Base-by-base conservation (phyloP, 345 rosid genomes). In the Leavenworthia alabamica region DNA sequence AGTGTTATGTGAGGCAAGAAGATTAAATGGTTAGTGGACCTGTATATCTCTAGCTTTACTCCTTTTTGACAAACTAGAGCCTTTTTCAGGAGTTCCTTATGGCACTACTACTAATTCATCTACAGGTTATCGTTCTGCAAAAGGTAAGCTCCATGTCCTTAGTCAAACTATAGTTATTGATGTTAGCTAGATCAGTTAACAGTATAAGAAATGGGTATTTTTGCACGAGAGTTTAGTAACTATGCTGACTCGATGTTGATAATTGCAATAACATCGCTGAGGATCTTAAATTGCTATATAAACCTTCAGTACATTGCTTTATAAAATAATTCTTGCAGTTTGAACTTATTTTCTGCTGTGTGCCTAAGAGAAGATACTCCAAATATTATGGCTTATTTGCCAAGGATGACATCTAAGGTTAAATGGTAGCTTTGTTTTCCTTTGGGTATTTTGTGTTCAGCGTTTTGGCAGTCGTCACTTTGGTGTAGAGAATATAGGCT, bases 1-100 rank as follows among this genome's bases (percentile, higher is more conserved):
- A 44, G 13, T 55, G 37, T 13, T 62, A 35, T 29, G 43, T 27
- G 51, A 40, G 45, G 42, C 41, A 40, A 47, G 32, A 62, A 37
- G 22, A 55, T 39, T 28, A 42, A 8, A 24, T 52, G 41, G 14
- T 62, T 35, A 47, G 43, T 24, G 32, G 64, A 40, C 40, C 45
- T 70, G 17, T 14, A 55, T 14, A 41, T 56, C 37, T 39, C 39
- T 49, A 64, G 65, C 16, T 40, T 54, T 20, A 55, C 53, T 4
- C 45, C 13, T 56, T 58, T 73, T 80, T 86, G 75, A 84, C 82
- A 79, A 75, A 78, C 66, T 64, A 73, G 72, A 67, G 70, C 44
- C 46, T 80, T 78, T 89, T 93, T 82, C 97, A 93, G 99, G 97
- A 82, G 77, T 77, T 78, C 86, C 96, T 58, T 93, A 75, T 83